Evolutionary conservation across 1,139 yeast species (phyloP).

Genomic region (Candida buenavistaensis): DNA sequence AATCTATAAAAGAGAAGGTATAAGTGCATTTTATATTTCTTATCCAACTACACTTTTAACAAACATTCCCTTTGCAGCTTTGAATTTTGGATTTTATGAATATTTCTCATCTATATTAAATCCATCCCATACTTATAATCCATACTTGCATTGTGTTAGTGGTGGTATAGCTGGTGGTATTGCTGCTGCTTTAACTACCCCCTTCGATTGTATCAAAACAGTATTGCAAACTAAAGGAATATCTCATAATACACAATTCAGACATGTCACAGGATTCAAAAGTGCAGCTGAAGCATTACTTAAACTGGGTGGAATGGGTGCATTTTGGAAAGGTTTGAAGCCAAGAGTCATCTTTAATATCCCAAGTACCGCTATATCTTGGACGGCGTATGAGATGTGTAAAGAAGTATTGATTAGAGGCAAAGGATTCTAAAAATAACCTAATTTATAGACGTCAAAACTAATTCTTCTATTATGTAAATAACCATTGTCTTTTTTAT

Average conservation of each 20-base stretch:
- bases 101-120: constrained; percentile 74
- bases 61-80: constrained; percentile 94
- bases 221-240: constrained; percentile 77
- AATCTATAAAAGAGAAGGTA: constrained; percentile 75
- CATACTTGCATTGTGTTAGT: constrained; percentile 85
- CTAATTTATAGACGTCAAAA: constrained; percentile 1
- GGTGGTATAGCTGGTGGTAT: constrained; percentile 97
- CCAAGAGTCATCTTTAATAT: constrained; percentile 93
- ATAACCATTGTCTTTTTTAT: background rate
- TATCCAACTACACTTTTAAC: constrained; percentile 94
- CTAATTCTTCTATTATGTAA: background rate
- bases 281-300: constrained; percentile 74
- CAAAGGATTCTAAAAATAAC: constrained; percentile 9
- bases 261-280: constrained; percentile 64
- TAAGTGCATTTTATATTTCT: constrained; percentile 82
- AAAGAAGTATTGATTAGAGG: constrained; percentile 57
- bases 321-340: constrained; percentile 81
- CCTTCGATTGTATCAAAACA: constrained; percentile 93
- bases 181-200: constrained; percentile 95
- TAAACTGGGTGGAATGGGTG: constrained; percentile 61
- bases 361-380: constrained; percentile 95
- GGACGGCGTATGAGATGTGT: constrained; percentile 99
- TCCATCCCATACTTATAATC: constrained; percentile 79
- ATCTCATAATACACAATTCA: constrained; percentile 49
- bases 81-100: constrained; percentile 93